Conservation (phyloP, 2,329 filamentous ascomycete species). For the Fusarium subtropicale region DNA sequence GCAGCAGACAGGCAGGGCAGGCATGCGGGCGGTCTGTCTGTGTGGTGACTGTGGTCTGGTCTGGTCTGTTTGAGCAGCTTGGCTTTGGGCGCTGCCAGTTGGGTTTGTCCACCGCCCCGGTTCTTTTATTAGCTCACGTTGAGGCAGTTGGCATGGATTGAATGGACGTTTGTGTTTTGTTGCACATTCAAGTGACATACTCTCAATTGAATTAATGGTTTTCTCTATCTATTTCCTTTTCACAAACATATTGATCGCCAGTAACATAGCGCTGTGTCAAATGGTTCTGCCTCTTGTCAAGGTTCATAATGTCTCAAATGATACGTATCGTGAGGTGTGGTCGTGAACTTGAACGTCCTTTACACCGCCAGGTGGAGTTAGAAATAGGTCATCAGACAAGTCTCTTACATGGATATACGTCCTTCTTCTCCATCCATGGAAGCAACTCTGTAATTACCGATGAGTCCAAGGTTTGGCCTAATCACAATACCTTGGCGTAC, state of each 20-base stretch:
- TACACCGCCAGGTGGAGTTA: slow-evolving; percentile 32
- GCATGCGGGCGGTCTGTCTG: slow-evolving; percentile 32
- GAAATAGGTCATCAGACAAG: slow-evolving; percentile 1
- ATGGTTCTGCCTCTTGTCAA: background rate
- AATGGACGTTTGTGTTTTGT: slow-evolving; percentile 29
- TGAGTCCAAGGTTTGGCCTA: background rate
- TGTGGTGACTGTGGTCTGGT: slow-evolving; percentile 3
- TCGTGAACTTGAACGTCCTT: background rate
- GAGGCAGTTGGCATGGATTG: slow-evolving; percentile 25
- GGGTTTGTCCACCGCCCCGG: slow-evolving; percentile 45
- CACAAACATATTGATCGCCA: background rate
- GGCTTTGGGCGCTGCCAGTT: slow-evolving; percentile 36
- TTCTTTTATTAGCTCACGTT: slow-evolving; percentile 45
- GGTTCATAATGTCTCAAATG: slow-evolving; percentile 4
- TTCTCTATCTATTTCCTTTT: background rate
- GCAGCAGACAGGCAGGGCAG: slow-evolving; percentile 15
- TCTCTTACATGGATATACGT: background rate
- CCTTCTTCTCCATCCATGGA: background rate
- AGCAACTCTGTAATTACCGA: background rate
- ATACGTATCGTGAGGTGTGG: slow-evolving; percentile 14
- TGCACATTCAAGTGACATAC: slow-evolving; percentile 8
- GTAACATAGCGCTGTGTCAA: background rate
- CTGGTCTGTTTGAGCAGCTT: slow-evolving; percentile 26
- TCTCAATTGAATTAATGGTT: slow-evolving; percentile 10
- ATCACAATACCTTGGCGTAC: background rate